Evolutionary conservation across 2,329 filamentous ascomycete genomes (phyloP).

Genomic region (Clarireedia hainanense): DNA sequence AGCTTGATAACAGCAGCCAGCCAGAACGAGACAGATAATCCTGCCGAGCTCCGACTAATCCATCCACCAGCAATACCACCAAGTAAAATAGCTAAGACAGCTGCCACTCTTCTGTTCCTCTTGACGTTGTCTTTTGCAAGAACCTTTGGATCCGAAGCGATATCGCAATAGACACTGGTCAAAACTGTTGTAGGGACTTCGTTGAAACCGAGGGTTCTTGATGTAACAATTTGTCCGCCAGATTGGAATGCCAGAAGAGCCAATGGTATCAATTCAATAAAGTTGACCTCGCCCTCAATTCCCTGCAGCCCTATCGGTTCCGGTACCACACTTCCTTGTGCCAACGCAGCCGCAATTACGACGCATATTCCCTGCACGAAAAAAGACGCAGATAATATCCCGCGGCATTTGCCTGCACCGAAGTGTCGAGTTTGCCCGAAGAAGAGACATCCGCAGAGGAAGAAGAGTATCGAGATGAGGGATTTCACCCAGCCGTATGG

Average conservation of each 20-base stretch:
- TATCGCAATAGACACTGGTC: slow-evolving; percentile 74
- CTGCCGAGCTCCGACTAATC: slow-evolving; percentile 43
- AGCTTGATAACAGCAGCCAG: slow-evolving; percentile 41
- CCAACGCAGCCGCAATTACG: slow-evolving; percentile 43
- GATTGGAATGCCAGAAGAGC: slow-evolving; percentile 58
- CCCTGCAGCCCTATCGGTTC: slow-evolving; percentile 31
- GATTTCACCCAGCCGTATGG: slow-evolving; percentile 47
- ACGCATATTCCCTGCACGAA: slow-evolving; percentile 44
- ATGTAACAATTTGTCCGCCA: slow-evolving; percentile 70
- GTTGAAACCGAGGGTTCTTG: slow-evolving; percentile 59
- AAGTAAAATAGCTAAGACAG: slow-evolving; percentile 42
- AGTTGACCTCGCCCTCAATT: slow-evolving; percentile 27
- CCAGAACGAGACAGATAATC: slow-evolving; percentile 44
- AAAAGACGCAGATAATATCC: slow-evolving; percentile 41
- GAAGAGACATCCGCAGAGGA: slow-evolving; percentile 44
- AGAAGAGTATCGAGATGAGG: slow-evolving; percentile 44
- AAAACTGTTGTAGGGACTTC: slow-evolving; percentile 71
- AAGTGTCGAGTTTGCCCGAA: slow-evolving; percentile 32
- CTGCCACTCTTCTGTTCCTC: slow-evolving; percentile 43
- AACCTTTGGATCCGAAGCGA: slow-evolving; percentile 60
- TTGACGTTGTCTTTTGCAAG: slow-evolving; percentile 40
- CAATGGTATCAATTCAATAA: slow-evolving; percentile 38
- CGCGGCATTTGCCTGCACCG: slow-evolving; percentile 28
- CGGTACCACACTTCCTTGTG: slow-evolving; percentile 39
- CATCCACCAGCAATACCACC: slow-evolving; percentile 48